phyloP scores from a whole-genome alignment of 2,329 filamentous ascomycete genomes.

The Chalaropsis thielavioides region DNA sequence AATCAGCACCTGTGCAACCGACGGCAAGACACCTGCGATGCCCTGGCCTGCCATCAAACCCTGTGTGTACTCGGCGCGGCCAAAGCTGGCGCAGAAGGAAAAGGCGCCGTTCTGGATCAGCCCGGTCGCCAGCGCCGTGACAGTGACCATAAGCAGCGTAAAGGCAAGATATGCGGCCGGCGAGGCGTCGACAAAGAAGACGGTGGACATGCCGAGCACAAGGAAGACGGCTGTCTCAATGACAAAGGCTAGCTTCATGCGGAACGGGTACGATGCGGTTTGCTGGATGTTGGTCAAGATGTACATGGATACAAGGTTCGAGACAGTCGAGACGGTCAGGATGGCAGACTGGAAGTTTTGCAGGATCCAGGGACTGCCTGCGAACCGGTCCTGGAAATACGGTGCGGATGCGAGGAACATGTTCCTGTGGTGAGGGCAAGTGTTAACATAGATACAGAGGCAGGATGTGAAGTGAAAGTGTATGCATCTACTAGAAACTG shows the following conservation, averaged over 20 bases:
- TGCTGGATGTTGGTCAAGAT: slow-evolving; percentile 68
- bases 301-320: slow-evolving; percentile 63
- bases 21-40: slow-evolving; percentile 78
- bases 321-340: slow-evolving; percentile 69
- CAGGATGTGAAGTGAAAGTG: background rate
- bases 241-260: slow-evolving; percentile 62
- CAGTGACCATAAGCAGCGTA: slow-evolving; percentile 65
- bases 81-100: slow-evolving; percentile 78
- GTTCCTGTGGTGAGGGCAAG: slow-evolving; percentile 46
- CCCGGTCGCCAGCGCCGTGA: slow-evolving; percentile 65
- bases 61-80: slow-evolving; percentile 77
- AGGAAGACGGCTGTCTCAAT: slow-evolving; percentile 67
- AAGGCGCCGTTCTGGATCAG: slow-evolving; percentile 90
- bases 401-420: slow-evolving; percentile 94
- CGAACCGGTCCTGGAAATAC: slow-evolving; percentile 79
- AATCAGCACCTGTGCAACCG: slow-evolving; percentile 71
- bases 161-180: slow-evolving; percentile 62
- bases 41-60: slow-evolving; percentile 93
- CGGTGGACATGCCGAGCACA: slow-evolving; percentile 67
- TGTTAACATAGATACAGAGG: background rate
- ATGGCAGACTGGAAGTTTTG: slow-evolving; percentile 83
- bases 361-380: slow-evolving; percentile 52
- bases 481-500: background rate
- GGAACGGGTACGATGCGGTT: slow-evolving; percentile 71
- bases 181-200: slow-evolving; percentile 46